phyloP scores from a whole-genome alignment of 2,329 filamentous ascomycete genomes.

The Paraphoma sp. region DNA sequence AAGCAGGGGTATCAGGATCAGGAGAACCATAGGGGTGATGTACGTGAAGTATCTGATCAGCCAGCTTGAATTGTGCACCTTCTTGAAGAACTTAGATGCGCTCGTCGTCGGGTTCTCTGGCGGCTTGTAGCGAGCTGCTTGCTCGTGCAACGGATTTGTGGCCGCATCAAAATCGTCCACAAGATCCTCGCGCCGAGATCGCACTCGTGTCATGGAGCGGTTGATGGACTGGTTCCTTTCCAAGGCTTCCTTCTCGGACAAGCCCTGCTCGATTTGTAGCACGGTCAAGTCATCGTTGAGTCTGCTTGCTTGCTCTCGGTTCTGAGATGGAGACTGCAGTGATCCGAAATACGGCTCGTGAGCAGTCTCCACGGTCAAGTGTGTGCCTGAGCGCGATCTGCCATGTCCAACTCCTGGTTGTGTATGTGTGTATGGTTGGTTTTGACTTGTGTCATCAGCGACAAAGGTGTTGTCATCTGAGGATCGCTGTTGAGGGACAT shows the following conservation, averaged over 20 bases:
- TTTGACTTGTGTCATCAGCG: conserved; percentile 43
- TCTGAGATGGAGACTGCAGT: conserved; percentile 60
- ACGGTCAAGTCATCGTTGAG: conserved; percentile 71
- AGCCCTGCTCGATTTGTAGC: conserved; percentile 68
- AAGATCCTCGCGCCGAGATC: conserved; percentile 62
- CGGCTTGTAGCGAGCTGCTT: conserved; percentile 68
- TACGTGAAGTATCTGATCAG: conserved; percentile 75
- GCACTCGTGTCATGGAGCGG: conserved; percentile 58
- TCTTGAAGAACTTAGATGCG: conserved; percentile 69
- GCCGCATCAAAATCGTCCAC: conserved; percentile 72
- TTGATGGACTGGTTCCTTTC: conserved; percentile 43
- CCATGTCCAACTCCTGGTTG: conserved; percentile 14
- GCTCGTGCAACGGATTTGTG: conserved; percentile 73
- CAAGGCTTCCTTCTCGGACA: conserved; percentile 53
- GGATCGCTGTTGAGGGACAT: conserved; percentile 36
- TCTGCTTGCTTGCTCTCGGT: conserved; percentile 65
- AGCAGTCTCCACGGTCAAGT: conserved; percentile 58
- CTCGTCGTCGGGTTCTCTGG: conserved; percentile 67
- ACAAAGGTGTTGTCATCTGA: conserved; percentile 49
- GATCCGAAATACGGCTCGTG: conserved; percentile 39
- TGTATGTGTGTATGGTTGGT: conserved; percentile 27
- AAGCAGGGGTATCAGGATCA: conserved; percentile 73
- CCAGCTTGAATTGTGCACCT: conserved; percentile 69
- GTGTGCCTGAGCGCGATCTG: conserved; percentile 46
- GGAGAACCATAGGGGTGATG: conserved; percentile 67